Evolutionary conservation across 768 basidiomycete genomes (phyloP).

Genomic region (Boletus coccyginus): DNA sequence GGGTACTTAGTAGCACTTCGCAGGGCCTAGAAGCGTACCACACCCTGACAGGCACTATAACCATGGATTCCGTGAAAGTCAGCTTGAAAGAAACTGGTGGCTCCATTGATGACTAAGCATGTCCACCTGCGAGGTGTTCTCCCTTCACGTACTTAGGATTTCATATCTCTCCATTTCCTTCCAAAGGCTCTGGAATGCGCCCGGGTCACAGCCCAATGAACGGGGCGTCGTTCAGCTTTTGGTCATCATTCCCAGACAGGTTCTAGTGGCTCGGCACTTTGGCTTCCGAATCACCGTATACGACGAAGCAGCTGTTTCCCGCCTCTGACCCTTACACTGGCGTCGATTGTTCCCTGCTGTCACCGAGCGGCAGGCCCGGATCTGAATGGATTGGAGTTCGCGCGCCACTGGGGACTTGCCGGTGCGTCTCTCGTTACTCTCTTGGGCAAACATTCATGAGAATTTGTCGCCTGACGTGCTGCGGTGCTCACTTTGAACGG

Average conservation of each 20-base stretch:
- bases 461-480: not conserved
- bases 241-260: not conserved
- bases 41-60: not conserved
- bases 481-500: not conserved
- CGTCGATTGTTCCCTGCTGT: not conserved
- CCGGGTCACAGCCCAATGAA: not conserved
- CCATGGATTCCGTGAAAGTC: conserved; percentile 17
- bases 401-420: not conserved
- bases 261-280: not conserved
- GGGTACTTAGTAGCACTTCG: not conserved
- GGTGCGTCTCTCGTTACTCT: not conserved
- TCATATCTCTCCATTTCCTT: not conserved
- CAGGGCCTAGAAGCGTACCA: not conserved
- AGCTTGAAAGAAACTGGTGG: conserved; percentile 5
- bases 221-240: not conserved
- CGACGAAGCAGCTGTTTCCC: not conserved
- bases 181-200: not conserved
- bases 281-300: conserved; percentile 1
- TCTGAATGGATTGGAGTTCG: conserved; percentile 4
- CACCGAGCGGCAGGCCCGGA: not conserved
- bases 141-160: not conserved
- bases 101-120: conserved; percentile 22
- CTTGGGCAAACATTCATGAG: not conserved
- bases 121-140: not conserved
- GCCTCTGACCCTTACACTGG: not conserved